Evolutionary conservation across 2,329 filamentous ascomycete species (phyloP), one percentile per base, ranked within the genome.

Genomic region (Fusarium siculi): DNA sequence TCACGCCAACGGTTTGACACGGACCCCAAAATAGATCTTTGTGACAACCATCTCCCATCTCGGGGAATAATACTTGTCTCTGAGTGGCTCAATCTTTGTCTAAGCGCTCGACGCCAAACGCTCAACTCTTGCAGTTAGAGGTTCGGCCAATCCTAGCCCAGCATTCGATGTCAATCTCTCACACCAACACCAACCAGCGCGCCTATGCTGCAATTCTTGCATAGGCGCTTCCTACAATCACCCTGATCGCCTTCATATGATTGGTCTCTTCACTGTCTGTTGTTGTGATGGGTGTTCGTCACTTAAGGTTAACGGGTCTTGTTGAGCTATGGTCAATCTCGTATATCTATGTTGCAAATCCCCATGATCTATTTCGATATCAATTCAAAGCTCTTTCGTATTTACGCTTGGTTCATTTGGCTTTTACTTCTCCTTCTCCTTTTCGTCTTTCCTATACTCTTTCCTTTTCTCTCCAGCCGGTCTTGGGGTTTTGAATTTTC

Each of bases 171-270:
- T 36, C 52, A 64, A 70, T 71, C 66, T 77, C 62, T 75, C 58
- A 64, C 66, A 47, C 36, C 42, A 49, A 37, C 40, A 65, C 57
- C 43, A 55, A 44, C 43, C 57, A 62, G 54, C 73, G 78, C 77
- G 78, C 71, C 69, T 78, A 76, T 71, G 58, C 63, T 74, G 70
- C 66, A 76, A 73, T 64, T 61, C 66, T 66, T 74, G 73, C 72
- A 75, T 77, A 66, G 70, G 72, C 76, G 77, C 74, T 74, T 76
- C 64, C 46, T 34, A 44, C 37, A 32, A 68, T 74, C 71, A 74
- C 67, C 56, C 55, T 52, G 40, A 54, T 74, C 36, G 32, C 15
- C 40, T 53, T 15, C 30, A 47, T 55, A n/a, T 39, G 43, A 77
- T 77, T 77, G 76, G 76, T 52, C 50, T 58, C 54, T 23, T n/a